Conservation (phyloP, 768 basidiomycete species). For the Pulveroboletus sp. region DNA sequence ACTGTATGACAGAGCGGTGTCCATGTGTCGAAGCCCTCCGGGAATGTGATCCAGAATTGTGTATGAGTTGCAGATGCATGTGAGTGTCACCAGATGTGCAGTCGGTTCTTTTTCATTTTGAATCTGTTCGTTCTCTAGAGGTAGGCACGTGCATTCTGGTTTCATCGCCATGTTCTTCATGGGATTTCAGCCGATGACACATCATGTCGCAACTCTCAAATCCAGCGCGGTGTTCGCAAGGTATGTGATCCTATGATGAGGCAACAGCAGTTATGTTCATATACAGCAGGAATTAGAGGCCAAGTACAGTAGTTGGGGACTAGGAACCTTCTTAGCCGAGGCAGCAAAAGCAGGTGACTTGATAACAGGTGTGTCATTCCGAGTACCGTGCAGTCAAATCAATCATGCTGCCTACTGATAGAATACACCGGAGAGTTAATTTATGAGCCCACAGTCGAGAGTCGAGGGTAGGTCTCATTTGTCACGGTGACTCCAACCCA, state of each 20-base stretch:
- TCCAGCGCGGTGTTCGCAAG: constrained; percentile 45
- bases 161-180: neutral
- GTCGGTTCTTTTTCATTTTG: neutral
- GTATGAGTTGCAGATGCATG: constrained; percentile 47
- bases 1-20: constrained; percentile 43
- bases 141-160: constrained; percentile 13
- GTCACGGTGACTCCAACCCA: neutral
- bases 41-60: constrained; percentile 70
- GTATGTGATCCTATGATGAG: constrained; percentile 24
- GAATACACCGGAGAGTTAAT: constrained; percentile 68
- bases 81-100: constrained; percentile 23
- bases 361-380: constrained; percentile 35
- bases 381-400: neutral
- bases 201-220: constrained; percentile 44
- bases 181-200: constrained; percentile 25
- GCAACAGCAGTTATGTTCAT: constrained; percentile 3
- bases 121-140: constrained; percentile 12
- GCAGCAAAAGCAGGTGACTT: constrained; percentile 41
- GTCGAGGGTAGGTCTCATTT: constrained; percentile 43
- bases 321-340: constrained; percentile 52
- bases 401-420: constrained; percentile 20
- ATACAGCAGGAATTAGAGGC: constrained; percentile 38
- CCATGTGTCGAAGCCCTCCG: constrained; percentile 45
- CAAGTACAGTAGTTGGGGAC: constrained; percentile 42
- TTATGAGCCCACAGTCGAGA: constrained; percentile 42